These are phyloP conservation scores for Paraleonurus japonicus DNA, from an alignment of 257 asterid genomes.

Conservation along the genomic window DNA sequence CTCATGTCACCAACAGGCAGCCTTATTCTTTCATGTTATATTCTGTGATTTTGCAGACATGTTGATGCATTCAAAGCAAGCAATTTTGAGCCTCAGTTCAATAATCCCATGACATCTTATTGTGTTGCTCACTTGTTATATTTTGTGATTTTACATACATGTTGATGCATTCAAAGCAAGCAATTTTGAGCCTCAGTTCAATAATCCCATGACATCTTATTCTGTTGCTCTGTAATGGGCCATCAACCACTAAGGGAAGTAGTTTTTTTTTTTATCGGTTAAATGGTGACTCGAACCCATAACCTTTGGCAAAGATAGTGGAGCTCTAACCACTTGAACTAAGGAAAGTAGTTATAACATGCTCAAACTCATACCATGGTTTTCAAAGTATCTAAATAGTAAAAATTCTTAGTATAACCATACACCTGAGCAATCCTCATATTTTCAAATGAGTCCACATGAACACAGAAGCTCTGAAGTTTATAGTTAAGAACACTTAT, in stretches of 20 bases:
- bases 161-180: not conserved
- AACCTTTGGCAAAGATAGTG: no score
- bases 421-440: not conserved
- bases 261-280: no score
- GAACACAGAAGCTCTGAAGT: not conserved
- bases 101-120: not conserved
- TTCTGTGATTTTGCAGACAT: not conserved
- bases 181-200: slow-evolving; percentile 6
- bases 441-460: not conserved
- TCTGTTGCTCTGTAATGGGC: not conserved
- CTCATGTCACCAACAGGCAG: not conserved
- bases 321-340: no score
- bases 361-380: not conserved
- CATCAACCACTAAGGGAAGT: slow-evolving; percentile 13
- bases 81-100: slow-evolving; percentile 6
- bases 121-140: not conserved
- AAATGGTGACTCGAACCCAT: no score
- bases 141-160: not conserved
- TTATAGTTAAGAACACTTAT: slow-evolving; percentile 10
- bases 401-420: not conserved
- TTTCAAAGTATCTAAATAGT: not conserved
- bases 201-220: not conserved
- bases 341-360: not conserved
- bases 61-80: not conserved
- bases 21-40: not conserved